Base-by-base conservation (phyloP, 305 asterid species). In the Euphrasia arctica region DNA sequence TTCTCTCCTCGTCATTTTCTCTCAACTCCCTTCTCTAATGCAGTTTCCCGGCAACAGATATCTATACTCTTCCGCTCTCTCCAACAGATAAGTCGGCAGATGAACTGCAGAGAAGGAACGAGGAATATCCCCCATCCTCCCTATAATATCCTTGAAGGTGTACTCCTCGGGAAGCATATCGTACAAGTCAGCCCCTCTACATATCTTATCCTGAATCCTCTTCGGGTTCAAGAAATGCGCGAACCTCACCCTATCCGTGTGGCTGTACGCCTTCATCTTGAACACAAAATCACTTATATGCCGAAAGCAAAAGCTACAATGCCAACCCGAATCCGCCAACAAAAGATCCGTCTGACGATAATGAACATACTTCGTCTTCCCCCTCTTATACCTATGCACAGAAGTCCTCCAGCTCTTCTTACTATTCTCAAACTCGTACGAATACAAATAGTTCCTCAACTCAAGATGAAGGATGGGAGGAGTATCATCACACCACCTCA, bases 261-360 rank as follows among this genome's bases (percentile, higher is more conserved):
- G 91, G 80, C 91, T 85, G 54, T 85, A 85, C 4, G 92, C 92
- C 67, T 83, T 85, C 93, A 85, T 85, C 73, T 85, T 85, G 81
- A 85, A 85, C 13, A 85, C 64, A 54, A 85, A 85, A 62, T 85
- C 93, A 13, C 72, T 72, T 18, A 85, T 60, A 13, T 61, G 69
- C 0, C 84, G 82, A 61, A 84, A 84, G 68, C 86, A 84, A 45
- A 84, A 82, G 81, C 88, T 84, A 9, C 88, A 81, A 71, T 85
- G 93, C 93, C 89, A 83, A 41, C 93, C 89, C 10, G 89, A 72
- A 58, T 85, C 93, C 0, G 81, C 77, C 45, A 85, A 39, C 13
- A 80, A 65, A 34, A 75, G 63, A 64, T 83, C 84, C 0, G 85
- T 67, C 58, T 82, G 93, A 4, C 89, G 67, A 28, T 77, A 83